Percentiles rank a stretch among this genome's conserved stretches.
phyloP scores from a whole-genome alignment of 106 monocot species.

The Acorus gramineus region DNA sequence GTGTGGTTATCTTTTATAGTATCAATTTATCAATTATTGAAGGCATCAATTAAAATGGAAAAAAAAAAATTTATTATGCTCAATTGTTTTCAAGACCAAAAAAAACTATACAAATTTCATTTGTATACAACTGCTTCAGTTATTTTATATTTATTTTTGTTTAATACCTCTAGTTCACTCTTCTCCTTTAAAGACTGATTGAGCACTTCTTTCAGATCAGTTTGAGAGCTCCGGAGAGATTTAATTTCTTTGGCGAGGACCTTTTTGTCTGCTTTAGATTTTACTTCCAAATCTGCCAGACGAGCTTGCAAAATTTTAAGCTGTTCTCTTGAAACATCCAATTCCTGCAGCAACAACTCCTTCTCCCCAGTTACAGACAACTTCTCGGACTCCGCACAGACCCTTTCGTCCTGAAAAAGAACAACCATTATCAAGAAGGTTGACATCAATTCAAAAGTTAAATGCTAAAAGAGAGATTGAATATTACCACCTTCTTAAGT shows the following conservation, averaged over 20 bases:
- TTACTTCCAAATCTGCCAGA: conserved; percentile 53
- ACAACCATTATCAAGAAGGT: background rate
- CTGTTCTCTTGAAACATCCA: conserved; percentile 42
- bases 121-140: no score
- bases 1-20: no score
- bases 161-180: conserved; percentile 56
- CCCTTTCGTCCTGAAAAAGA: conserved; percentile 54
- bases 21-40: no score
- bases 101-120: no score
- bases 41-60: no score
- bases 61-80: no score
- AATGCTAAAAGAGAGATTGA: background rate
- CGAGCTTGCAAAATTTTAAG: conserved; percentile 40
- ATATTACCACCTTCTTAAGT: conserved; percentile 40
- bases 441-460: background rate
- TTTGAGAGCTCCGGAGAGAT: conserved; percentile 69
- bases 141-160: background rate
- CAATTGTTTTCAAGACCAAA: no score
- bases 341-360: conserved; percentile 43
- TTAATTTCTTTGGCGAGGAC: conserved; percentile 89
- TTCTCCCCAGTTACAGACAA: conserved; percentile 35
- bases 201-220: conserved; percentile 49
- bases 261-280: conserved; percentile 87
- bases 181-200: conserved; percentile 60
- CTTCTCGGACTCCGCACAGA: conserved; percentile 42